Conservation (phyloP, 192 early-diverging fungal species). For the Helicostylum pulchrum region DNA sequence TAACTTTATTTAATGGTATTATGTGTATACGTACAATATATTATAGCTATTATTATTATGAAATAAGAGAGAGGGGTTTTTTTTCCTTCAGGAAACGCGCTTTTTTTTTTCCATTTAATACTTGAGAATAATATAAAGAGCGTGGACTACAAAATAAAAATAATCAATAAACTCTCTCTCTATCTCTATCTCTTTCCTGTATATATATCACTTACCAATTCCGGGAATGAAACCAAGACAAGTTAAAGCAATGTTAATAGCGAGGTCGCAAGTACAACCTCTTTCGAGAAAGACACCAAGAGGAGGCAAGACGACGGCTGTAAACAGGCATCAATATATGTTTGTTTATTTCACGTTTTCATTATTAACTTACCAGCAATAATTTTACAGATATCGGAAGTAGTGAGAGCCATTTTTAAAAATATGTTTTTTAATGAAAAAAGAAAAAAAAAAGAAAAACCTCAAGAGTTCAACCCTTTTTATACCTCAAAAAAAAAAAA, state of each 20-base stretch:
- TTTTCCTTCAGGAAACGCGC: not conserved
- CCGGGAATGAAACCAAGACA: slow-evolving; percentile 66
- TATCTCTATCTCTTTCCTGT: no score
- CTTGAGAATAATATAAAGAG: slow-evolving; percentile 32
- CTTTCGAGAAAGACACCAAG: slow-evolving; percentile 36
- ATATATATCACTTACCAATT: slow-evolving; percentile 36
- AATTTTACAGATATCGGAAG: slow-evolving; percentile 34
- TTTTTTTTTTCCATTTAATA: slow-evolving; percentile 17
- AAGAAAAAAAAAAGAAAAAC: slow-evolving; percentile 7
- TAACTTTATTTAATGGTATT: not conserved
- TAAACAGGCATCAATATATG: not conserved
- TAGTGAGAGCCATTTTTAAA: slow-evolving; percentile 32
- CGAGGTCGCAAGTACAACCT: slow-evolving; percentile 44
- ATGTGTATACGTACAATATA: not conserved
- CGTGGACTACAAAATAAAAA: slow-evolving; percentile 20
- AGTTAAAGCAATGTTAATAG: slow-evolving; percentile 65
- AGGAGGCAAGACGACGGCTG: slow-evolving; percentile 34
- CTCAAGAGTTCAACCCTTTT: slow-evolving; percentile 1
- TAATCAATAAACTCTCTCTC: not conserved
- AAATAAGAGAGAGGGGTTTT: not conserved
- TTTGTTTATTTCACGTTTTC: not conserved
- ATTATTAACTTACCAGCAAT: slow-evolving; percentile 23
- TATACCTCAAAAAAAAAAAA: not conserved
- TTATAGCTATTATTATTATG: slow-evolving; percentile 7
- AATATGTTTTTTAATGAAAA: not conserved